Conservation (phyloP, 148 eudicot genomes). For the Camellia granthamiana region DNA sequence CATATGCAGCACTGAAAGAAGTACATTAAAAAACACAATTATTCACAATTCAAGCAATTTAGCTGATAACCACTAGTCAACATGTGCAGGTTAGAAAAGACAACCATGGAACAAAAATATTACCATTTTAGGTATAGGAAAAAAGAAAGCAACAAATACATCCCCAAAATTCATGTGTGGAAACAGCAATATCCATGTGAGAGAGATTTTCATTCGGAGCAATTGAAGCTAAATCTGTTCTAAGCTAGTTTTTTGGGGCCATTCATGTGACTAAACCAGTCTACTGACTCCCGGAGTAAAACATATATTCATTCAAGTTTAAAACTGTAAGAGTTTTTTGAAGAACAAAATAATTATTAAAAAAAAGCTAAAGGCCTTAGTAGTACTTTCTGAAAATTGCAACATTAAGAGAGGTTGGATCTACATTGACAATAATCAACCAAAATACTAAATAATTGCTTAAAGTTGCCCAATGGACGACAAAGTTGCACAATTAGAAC, state of each 20-base stretch:
- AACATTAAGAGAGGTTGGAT: neutral
- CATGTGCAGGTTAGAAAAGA: neutral
- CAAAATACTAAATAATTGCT: neutral
- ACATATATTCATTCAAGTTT: neutral
- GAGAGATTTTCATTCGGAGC: neutral
- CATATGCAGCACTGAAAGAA: slow-evolving; percentile 47
- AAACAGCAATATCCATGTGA: neutral
- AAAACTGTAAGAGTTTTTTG: neutral
- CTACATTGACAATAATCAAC: neutral
- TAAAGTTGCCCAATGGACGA: neutral
- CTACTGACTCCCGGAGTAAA: neutral
- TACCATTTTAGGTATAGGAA: neutral
- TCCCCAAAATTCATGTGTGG: neutral
- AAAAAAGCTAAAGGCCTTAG: neutral
- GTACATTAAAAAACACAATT: neutral
- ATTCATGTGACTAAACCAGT: neutral
- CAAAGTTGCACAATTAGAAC: neutral
- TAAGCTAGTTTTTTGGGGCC: neutral
- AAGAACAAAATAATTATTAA: neutral
- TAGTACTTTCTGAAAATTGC: neutral
- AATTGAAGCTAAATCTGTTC: neutral
- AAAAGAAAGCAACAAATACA: neutral
- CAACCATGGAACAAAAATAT: neutral
- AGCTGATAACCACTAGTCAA: neutral
- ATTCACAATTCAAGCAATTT: neutral